phyloP scores from a whole-genome alignment of 2,329 filamentous ascomycete species.

The Chrysoporthe deuterocubensis region DNA sequence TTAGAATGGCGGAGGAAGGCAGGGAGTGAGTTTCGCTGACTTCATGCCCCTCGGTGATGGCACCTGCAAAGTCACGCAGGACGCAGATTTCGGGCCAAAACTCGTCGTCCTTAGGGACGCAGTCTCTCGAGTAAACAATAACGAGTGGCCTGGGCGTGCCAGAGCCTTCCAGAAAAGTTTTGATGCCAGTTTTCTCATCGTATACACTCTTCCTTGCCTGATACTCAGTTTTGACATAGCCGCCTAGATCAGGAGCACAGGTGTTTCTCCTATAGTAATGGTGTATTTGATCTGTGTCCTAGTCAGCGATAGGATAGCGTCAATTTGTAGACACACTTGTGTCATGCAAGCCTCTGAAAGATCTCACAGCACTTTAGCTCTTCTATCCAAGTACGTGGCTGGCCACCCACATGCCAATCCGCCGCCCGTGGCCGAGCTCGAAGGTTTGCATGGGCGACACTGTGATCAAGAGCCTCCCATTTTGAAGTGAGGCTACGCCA shows the following conservation, averaged over 20 bases:
- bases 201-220: neutral
- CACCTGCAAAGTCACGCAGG: neutral
- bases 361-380: neutral
- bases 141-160: neutral
- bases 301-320: neutral
- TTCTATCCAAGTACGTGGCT: neutral
- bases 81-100: conserved; percentile 2
- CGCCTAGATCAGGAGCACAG: neutral
- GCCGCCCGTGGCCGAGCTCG: neutral
- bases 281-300: neutral
- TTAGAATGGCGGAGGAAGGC: neutral
- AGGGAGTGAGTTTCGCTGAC: neutral
- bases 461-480: neutral
- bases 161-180: neutral
- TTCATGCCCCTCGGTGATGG: neutral
- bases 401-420: neutral
- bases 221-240: neutral
- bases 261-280: neutral
- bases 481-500: neutral
- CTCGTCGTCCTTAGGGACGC: neutral
- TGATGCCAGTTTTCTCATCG: neutral
- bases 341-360: neutral
- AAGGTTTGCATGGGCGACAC: neutral
- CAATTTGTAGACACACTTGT: too few species aligned
- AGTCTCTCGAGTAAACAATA: neutral